Evolutionary conservation across 257 asterid genomes (phyloP), one percentile per base, ranked within the genome.

Genomic region (Capsicum rhomboideum): DNA sequence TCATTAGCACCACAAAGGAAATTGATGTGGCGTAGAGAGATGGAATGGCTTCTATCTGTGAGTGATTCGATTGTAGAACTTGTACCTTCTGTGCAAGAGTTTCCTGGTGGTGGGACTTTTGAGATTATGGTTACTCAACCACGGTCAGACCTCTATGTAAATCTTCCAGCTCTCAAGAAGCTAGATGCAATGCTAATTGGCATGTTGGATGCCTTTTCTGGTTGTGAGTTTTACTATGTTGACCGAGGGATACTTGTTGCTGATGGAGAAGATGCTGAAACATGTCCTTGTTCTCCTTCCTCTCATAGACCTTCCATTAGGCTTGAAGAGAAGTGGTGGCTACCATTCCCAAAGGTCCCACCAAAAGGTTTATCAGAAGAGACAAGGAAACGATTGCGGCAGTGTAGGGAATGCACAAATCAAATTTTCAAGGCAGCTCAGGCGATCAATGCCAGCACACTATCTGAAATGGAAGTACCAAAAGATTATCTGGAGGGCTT

Each of bases 31-130:
- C 86, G 71, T 23, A 88, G 95, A 56, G 98, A 96, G 85, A 96
- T 96, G 94, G 98, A 93, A 31, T 93, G 98, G 98, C 98, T 96
- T 71, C 86, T 94, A n/a, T 93, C 93, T 12, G 98, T 94, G n/a
- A 91, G 93, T 55, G 97, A 93, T 82, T 92, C 95, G 68, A 94
- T 96, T 16, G 96, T 96, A 3, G 99, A 96, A 91, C 95, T 96
- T 49, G 89, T 94, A 83, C 98, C 99, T 11, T 90, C 98, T 0
- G 90, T 92, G 84, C 98, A 96, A 85, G 95, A 92, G 85, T 88
- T 90, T 79, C 93, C 98, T 8, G 92, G 93, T 58, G 90, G 98
- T n/a, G 92, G 91, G 54, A 91, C 90, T 75, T 90, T 90, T 13
- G 99, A 96, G 85, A 91, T 96, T 40, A 96, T 96, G 99, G 95